Base-by-base conservation (phyloP, 371 early-diverging fungal species). In the Nematocida sp. region DNA sequence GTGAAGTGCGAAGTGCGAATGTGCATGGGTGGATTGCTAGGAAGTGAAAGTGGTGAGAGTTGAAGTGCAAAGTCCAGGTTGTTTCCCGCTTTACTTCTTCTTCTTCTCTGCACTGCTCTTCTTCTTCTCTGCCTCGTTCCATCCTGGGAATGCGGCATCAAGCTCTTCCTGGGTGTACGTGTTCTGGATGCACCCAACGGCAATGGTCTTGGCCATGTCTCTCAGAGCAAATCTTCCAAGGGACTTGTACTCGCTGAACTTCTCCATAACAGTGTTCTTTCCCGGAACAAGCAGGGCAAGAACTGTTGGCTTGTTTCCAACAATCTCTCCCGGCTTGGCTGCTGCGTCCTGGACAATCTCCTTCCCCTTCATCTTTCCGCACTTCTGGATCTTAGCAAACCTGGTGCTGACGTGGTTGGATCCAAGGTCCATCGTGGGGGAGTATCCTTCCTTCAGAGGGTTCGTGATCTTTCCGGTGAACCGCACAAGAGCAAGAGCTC, bases 181-280 rank as follows among this genome's bases (percentile, higher is more conserved):
- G 34, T 67, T 43, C 54, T 66, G 54, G 34, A 82, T 77, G 40
- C 57, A 45, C 31, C 83, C 83, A 38, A 78, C 63, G 34, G 45
- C 79, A 51, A 83, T 82, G 40, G 81, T 65, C 27, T 53, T 76
- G n/a, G 65, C 76, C 45, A 64, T 62, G 43, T 83, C 83, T 79
- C 82, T 80, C 15, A 81, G 64, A 25, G 80, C 82, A 64, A 81
- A 81, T 43, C 77, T 67, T 51, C 75, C 79, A 27, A 83, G 64
- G 48, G 66, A 67, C 49, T 81, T 80, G 76, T 76, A 79, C n/a
- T 57, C 64, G 0, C 27, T 55, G 45, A 76, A 57, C 1, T 5
- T 52, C 46, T 83, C 83, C 63, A 82, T 63, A 13, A 80, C 75
- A 34, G 63, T 48, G 37, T 76, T 75, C 66, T 83, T 83, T 36